Evolutionary conservation across 345 rosid species (phyloP), one percentile per base, ranked within the genome.

Genomic region (Eucalyptus victrix): DNA sequence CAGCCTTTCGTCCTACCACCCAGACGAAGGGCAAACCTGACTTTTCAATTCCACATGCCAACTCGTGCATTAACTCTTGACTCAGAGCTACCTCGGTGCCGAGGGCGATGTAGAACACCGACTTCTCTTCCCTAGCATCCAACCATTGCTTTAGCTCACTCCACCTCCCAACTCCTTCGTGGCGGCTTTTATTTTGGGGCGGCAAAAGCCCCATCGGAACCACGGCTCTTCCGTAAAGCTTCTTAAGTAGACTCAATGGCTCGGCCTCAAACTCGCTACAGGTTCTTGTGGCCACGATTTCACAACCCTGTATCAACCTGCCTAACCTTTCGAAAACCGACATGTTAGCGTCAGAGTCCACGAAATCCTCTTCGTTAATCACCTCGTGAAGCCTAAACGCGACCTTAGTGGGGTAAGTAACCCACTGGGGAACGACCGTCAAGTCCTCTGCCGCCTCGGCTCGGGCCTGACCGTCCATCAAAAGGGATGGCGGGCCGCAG

Each of bases 11-110:
- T 58, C 86, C 69, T 14, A 92, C 9, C 32, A 86, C 88, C 93
- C 90, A 90, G 67, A 92, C 54, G 72, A 92, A 89, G n/a, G 92
- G 86, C n/a, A 86, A 72, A 26, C 90, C 86, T 1, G 87, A 90
- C 30, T 80, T 54, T 53, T 89, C 90, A 42, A 90, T 32, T 4
- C 93, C 93, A 44, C 9, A 37, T 2, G 93, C 91, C 34, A 91
- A 87, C 89, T 91, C 89, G 56, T 67, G 87, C 50, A 69, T 50
- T 16, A 42, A 86, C 34, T 90, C 90, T 44, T 37, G 86, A 69
- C 90, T 89, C 42, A 89, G 44, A 26, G 44, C 86, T 42, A 58
- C 50, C 87, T 90, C 90, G 47, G 85, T 88, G 9, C 91, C 87
- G 12, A 90, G 72, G 13, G 90, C 90, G 7, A 90, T 58, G 14